phyloP scores from a whole-genome alignment of 805 yeast species.

The Blastobotrys muscicola region DNA sequence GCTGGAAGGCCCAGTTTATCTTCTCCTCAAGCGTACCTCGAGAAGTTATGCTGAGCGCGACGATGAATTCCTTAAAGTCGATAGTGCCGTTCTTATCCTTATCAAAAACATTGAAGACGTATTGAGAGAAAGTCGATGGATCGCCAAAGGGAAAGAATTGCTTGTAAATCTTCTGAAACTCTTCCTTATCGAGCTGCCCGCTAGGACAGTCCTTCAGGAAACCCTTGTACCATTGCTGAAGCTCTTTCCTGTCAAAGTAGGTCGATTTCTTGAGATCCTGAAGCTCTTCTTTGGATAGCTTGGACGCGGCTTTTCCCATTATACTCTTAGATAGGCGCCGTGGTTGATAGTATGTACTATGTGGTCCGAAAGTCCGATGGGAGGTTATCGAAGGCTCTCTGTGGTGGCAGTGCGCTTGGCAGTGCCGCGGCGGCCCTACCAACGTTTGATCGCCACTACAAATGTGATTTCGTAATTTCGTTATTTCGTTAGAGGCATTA shows the following conservation, averaged over 20 bases:
- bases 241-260: conserved; percentile 83
- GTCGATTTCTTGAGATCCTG: conserved; percentile 75
- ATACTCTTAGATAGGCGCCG: background rate
- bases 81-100: conserved; percentile 68
- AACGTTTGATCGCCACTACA: no score
- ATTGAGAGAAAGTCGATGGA: conserved; percentile 82
- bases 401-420: no score
- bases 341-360: no score
- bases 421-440: no score
- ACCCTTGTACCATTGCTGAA: conserved; percentile 98
- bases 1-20: conserved; percentile 77
- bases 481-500: no score
- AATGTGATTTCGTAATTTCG: no score
- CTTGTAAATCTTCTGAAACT: conserved; percentile 83
- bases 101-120: conserved; percentile 84
- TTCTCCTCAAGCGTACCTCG: conserved; percentile 82
- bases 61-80: conserved; percentile 86
- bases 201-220: conserved; percentile 88
- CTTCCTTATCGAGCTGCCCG: conserved; percentile 79
- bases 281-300: conserved; percentile 82
- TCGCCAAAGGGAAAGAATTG: conserved; percentile 99
- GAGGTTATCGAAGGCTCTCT: no score
- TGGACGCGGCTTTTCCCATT: conserved; percentile 95
- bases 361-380: no score
- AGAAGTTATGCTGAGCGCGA: conserved; percentile 77